Percentiles rank a stretch among this genome's conserved stretches.
Conservation (phyloP, 1,284 basidiomycete genomes). For the Cutaneotrichosporon mucoides region DNA sequence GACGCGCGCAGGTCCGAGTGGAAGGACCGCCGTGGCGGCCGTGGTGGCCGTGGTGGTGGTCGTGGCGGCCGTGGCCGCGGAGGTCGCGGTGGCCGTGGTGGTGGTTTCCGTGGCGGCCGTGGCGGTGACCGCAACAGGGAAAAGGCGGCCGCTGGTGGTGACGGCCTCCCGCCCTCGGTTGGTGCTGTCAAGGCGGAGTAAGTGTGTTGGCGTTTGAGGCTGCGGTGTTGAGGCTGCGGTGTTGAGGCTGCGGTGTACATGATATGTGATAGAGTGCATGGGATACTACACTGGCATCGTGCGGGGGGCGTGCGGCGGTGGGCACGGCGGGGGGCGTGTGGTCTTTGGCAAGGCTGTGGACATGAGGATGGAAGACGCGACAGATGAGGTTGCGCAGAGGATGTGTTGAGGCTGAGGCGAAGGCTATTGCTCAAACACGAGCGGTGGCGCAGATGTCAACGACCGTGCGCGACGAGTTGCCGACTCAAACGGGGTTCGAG, state of each 20-base stretch:
- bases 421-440: too few species aligned
- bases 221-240: background rate
- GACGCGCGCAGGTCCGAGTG: background rate
- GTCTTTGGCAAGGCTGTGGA: too few species aligned
- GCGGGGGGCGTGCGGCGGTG: background rate
- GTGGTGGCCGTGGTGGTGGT: conserved; percentile 34
- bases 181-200: conserved; percentile 14
- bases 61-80: conserved; percentile 20
- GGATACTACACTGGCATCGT: background rate
- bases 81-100: conserved; percentile 5
- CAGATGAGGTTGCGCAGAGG: too few species aligned
- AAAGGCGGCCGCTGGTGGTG: conserved; percentile 12
- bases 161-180: conserved; percentile 30
- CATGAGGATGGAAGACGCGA: too few species aligned
- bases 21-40: conserved; percentile 17
- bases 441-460: background rate
- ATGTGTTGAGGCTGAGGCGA: too few species aligned
- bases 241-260: background rate
- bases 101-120: conserved; percentile 6
- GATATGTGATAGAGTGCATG: background rate
- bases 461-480: background rate
- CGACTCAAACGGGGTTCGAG: too few species aligned
- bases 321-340: background rate
- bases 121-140: conserved; percentile 17
- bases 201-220: background rate